Conservation (phyloP, 1,284 basidiomycete genomes). For the Rhodotorula sp. region DNA sequence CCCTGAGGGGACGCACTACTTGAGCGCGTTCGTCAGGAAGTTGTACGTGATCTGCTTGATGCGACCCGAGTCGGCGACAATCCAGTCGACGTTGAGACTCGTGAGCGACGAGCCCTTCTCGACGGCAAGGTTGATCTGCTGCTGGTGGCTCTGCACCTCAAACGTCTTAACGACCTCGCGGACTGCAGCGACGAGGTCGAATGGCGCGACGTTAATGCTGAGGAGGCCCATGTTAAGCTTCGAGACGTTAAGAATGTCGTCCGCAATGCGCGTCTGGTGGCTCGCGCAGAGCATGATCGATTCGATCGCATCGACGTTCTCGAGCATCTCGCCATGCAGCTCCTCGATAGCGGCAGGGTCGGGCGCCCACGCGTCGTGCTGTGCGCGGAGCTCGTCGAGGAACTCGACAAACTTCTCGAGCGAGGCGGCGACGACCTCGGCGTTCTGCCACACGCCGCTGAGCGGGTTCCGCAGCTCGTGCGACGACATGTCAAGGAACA, state of each 20-base stretch:
- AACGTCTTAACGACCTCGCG: conserved; percentile 29
- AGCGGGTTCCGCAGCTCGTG: conserved; percentile 19
- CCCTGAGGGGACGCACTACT: conserved; percentile 1
- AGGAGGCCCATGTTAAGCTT: conserved; percentile 44
- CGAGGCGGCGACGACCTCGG: conserved; percentile 38
- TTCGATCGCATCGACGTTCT: conserved; percentile 46
- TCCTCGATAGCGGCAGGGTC: conserved; percentile 16
- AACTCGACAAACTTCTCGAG: conserved; percentile 30
- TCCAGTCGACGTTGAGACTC: conserved; percentile 22
- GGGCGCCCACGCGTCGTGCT: background rate
- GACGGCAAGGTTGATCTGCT: conserved; percentile 35
- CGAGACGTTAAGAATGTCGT: conserved; percentile 44
- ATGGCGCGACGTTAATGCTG: conserved; percentile 32
- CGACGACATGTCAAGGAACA: conserved; percentile 38
- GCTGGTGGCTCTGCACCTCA: conserved; percentile 22
- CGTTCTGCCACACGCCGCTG: conserved; percentile 36
- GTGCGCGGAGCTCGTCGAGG: conserved; percentile 24
- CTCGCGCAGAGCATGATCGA: conserved; percentile 45
- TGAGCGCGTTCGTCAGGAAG: conserved; percentile 36
- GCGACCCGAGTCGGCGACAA: conserved; percentile 39
- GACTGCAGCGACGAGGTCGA: conserved; percentile 34
- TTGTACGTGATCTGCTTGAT: conserved; percentile 37
- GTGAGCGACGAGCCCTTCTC: conserved; percentile 27
- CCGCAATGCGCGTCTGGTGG: conserved; percentile 45
- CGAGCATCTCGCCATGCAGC: conserved; percentile 41